Evolutionary conservation across 352 stramenopile species (phyloP).

Genomic region (Aphanomyces euteiches): DNA sequence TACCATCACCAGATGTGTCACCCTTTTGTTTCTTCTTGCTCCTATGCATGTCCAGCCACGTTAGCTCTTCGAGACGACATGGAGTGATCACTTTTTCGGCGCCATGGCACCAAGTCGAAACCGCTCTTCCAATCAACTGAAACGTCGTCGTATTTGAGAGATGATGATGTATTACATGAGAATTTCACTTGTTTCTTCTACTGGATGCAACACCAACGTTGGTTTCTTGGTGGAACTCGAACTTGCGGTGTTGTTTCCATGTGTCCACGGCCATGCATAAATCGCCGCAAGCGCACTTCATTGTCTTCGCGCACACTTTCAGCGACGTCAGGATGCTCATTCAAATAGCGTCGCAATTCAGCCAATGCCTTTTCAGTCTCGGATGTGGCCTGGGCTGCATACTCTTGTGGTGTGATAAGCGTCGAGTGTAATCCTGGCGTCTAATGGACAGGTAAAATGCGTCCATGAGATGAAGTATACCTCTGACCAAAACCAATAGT

Average conservation of each 20-base stretch:
- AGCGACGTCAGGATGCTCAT: conserved; percentile 63
- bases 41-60: background rate
- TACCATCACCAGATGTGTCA: conserved; percentile 15
- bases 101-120: background rate
- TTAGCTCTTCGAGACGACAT: background rate
- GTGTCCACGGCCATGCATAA: conserved; percentile 71
- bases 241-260: conserved; percentile 50
- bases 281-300: conserved; percentile 72
- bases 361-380: conserved; percentile 75
- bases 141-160: background rate
- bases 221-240: conserved; percentile 26
- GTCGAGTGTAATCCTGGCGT: conserved; percentile 55
- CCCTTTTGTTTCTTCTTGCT: conserved; percentile 19
- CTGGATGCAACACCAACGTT: conserved; percentile 17
- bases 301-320: conserved; percentile 79
- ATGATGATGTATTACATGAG: background rate
- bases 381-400: conserved; percentile 53
- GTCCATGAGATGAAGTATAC: conserved; percentile 20
- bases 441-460: conserved; percentile 13
- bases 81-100: conserved; percentile 21
- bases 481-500: conserved; percentile 85
- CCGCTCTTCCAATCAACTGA: background rate
- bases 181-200: background rate
- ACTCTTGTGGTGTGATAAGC: conserved; percentile 75
- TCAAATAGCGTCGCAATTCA: conserved; percentile 59